Percentiles rank a stretch among this genome's conserved stretches.
These are phyloP conservation scores for Raddia distichophylla DNA, from an alignment of 176 grass and related monocot species.

Conservation along the genomic window DNA sequence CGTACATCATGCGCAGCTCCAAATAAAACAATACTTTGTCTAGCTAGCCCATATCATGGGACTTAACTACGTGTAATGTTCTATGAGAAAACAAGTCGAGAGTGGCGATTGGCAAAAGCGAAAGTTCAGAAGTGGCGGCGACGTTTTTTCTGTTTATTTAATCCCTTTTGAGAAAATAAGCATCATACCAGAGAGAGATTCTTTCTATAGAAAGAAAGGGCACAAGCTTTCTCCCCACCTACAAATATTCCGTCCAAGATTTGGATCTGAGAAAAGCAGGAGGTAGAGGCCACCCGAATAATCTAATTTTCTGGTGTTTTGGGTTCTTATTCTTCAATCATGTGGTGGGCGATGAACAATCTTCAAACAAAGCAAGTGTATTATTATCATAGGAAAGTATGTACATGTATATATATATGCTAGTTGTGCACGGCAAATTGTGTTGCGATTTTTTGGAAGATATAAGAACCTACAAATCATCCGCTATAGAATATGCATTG, in stretches of 20 bases:
- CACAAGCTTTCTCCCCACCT: conserved; percentile 28
- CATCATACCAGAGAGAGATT: conserved; percentile 1
- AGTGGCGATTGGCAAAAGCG: background rate
- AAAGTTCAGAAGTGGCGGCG: conserved; percentile 29
- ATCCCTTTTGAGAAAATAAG: conserved; percentile 1
- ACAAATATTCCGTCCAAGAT: conserved; percentile 38
- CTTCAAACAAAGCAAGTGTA: background rate
- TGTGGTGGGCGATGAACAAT: conserved; percentile 19
- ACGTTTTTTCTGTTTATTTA: conserved; percentile 6
- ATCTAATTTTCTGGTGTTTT: background rate
- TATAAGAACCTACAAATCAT: conserved; percentile 30
- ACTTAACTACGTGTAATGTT: background rate
- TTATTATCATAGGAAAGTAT: background rate
- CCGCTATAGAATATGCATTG: conserved; percentile 8
- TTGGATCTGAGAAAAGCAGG: conserved; percentile 28
- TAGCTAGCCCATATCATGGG: background rate
- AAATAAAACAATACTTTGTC: background rate
- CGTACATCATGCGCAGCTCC: background rate
- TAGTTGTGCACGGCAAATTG: conserved; percentile 20
- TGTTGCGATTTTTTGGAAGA: background rate
- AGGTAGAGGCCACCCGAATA: conserved; percentile 25
- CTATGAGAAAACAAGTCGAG: background rate
- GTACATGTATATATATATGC: background rate
- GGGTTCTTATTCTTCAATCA: conserved; percentile 40
- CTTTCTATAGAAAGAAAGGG: conserved; percentile 42